These are phyloP conservation scores for Trypanosoma theileri DNA, from an alignment of 208 protist genomes.

Conservation along the genomic window DNA sequence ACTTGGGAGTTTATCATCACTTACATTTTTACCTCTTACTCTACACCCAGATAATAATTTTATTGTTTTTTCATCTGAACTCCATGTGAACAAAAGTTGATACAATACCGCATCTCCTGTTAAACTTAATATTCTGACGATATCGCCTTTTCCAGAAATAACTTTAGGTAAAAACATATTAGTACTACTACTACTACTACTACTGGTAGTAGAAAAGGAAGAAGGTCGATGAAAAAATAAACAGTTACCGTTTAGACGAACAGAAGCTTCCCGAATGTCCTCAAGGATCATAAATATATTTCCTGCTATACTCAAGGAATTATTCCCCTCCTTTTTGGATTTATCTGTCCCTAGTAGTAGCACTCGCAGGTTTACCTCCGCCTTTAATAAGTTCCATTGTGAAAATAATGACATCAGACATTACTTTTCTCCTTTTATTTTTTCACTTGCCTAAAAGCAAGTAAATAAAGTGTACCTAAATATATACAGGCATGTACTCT, in stretches of 20 bases:
- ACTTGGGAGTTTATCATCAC: not conserved
- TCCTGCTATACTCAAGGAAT: not conserved
- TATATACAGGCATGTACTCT: too few relatives aligned
- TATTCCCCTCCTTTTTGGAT: not conserved
- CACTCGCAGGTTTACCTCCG: constrained; percentile 6
- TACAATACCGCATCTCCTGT: constrained; percentile 8
- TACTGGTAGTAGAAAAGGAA: not conserved
- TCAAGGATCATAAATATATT: not conserved
- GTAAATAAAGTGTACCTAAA: too few relatives aligned
- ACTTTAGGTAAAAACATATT: too few relatives aligned
- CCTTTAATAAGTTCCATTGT: not conserved
- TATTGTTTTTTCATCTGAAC: too few relatives aligned
- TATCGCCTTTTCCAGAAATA: not conserved
- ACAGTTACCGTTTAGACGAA: constrained; percentile 5
- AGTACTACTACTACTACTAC: too few relatives aligned
- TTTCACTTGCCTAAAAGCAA: not conserved
- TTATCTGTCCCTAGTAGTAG: constrained; percentile 1
- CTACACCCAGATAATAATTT: too few relatives aligned
- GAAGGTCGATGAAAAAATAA: not conserved
- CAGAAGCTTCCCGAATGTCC: not conserved
- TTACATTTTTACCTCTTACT: not conserved
- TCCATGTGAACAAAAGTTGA: not conserved
- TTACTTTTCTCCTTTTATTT: not conserved
- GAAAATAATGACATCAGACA: constrained; percentile 1
- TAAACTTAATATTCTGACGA: not conserved